A percentile compares a stretch with the other conserved stretches of the same genome.
phyloP scores from a whole-genome alignment of 306 rosid genomes.

The Cicer yamashitae region DNA sequence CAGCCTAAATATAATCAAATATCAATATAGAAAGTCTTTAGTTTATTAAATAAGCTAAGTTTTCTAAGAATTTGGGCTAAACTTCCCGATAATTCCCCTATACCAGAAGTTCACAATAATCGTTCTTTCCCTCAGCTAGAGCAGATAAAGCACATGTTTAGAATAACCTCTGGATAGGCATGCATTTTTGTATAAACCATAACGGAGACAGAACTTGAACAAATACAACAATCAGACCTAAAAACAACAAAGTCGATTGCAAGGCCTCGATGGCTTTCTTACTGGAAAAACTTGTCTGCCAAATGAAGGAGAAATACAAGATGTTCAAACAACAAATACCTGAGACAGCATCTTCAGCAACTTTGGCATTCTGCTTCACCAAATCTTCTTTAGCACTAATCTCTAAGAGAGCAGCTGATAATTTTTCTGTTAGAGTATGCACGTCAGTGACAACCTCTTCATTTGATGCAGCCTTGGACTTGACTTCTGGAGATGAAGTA shows the following conservation, averaged over 20 bases:
- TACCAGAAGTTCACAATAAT: slow-evolving; percentile 23
- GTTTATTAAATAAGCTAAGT: slow-evolving; percentile 2
- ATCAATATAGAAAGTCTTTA: slow-evolving; percentile 17
- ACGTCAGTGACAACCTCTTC: slow-evolving; percentile 52
- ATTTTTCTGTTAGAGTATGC: slow-evolving; percentile 59
- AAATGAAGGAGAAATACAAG: slow-evolving; percentile 17
- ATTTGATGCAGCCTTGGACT: slow-evolving; percentile 52
- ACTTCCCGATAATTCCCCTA: slow-evolving; percentile 1
- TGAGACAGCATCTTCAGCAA: slow-evolving; percentile 89
- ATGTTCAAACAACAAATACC: slow-evolving; percentile 53
- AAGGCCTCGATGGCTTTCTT: slow-evolving; percentile 24
- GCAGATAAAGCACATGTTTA: slow-evolving; percentile 36
- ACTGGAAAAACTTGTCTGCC: slow-evolving; percentile 6
- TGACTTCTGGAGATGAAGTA: slow-evolving; percentile 62
- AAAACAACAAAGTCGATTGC: slow-evolving; percentile 11
- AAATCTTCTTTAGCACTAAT: slow-evolving; percentile 72
- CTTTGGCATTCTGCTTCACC: slow-evolving; percentile 82
- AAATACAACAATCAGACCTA: neutral
- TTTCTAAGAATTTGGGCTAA: slow-evolving; percentile 10
- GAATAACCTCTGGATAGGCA: slow-evolving; percentile 6
- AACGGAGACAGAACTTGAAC: slow-evolving; percentile 6
- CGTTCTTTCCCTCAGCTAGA: too few species aligned
- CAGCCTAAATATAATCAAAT: slow-evolving; percentile 60
- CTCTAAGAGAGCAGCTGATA: slow-evolving; percentile 67
- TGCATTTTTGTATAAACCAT: slow-evolving; percentile 18